These are phyloP conservation scores for Spathaspora sp. DNA, from an alignment of 805 yeast species.

Conservation along the genomic window DNA sequence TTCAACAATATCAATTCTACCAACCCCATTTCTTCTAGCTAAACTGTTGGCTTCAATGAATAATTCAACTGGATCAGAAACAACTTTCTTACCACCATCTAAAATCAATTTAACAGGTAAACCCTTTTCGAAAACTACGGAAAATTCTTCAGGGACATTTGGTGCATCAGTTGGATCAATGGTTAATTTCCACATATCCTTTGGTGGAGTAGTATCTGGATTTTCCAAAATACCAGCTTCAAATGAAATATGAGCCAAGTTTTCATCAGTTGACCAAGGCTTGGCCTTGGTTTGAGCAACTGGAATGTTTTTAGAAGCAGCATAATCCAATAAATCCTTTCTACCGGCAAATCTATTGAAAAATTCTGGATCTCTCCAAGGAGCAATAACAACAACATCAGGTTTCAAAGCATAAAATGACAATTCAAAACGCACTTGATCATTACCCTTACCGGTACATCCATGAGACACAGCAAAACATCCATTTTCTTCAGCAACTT, in stretches of 20 bases:
- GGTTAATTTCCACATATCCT: constrained; percentile 99
- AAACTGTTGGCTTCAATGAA: constrained; percentile 90
- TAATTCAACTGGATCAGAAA: constrained; percentile 86
- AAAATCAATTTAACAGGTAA: constrained; percentile 78
- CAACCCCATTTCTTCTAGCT: constrained; percentile 99
- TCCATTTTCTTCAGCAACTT: constrained; percentile 95
- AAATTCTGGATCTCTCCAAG: constrained; percentile 98
- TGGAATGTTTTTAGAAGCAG: constrained; percentile 86
- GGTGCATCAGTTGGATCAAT: constrained; percentile 97
- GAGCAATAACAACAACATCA: constrained; percentile 93
- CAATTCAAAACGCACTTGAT: constrained; percentile 96
- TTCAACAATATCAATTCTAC: constrained; percentile 98
- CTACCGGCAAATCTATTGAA: constrained; percentile 97
- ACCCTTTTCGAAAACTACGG: constrained; percentile 81
- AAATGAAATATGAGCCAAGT: constrained; percentile 97
- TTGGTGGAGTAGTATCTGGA: constrained; percentile 98
- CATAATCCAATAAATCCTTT: constrained; percentile 90
- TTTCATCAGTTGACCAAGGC: constrained; percentile 99
- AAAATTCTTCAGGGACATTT: constrained; percentile 82
- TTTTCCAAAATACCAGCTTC: constrained; percentile 99
- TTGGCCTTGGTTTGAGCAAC: constrained; percentile 97
- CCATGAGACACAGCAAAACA: constrained; percentile 99
- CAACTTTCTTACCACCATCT: constrained; percentile 54
- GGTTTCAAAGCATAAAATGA: constrained; percentile 98
- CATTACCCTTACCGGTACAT: constrained; percentile 99